phyloP scores from a whole-genome alignment of 257 asterid species.

The Ehretia macrophylla region DNA sequence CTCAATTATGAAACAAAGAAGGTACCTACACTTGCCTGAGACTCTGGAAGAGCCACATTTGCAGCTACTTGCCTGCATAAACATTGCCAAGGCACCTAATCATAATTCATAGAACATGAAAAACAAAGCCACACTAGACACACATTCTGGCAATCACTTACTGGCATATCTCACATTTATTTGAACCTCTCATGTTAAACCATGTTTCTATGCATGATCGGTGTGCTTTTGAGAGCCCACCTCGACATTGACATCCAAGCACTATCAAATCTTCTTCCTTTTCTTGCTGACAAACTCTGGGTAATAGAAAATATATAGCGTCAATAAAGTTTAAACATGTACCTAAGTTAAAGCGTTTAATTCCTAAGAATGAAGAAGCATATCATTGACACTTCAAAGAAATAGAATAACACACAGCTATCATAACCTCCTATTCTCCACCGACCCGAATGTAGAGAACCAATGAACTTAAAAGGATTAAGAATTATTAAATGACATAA shows the following conservation, averaged over 20 bases:
- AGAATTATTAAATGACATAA: too few relatives aligned
- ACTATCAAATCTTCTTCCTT: constrained; percentile 66
- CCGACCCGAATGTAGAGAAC: too few relatives aligned
- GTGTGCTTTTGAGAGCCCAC: constrained; percentile 79
- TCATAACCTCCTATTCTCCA: too few relatives aligned
- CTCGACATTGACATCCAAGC: constrained; percentile 75
- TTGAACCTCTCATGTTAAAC: constrained; percentile 72
- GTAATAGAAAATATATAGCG: background rate
- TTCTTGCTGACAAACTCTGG: constrained; percentile 77
- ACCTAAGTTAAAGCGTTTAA: background rate
- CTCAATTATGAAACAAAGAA: background rate
- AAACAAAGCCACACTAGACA: constrained; percentile 14
- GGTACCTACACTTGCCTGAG: constrained; percentile 44
- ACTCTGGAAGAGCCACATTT: constrained; percentile 51
- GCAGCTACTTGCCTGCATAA: constrained; percentile 57
- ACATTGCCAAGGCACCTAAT: constrained; percentile 26
- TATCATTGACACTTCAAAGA: too few relatives aligned
- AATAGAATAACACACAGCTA: too few relatives aligned
- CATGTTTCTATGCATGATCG: constrained; percentile 62
- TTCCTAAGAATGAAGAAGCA: too few relatives aligned
- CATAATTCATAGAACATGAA: constrained; percentile 1
- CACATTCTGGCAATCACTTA: constrained; percentile 23
- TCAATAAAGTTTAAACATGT: background rate
- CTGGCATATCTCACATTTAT: constrained; percentile 84
- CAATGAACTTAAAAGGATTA: too few relatives aligned